These are phyloP conservation scores for Monilinia fructigena DNA, from an alignment of 2,329 filamentous ascomycete genomes.

Conservation along the genomic window DNA sequence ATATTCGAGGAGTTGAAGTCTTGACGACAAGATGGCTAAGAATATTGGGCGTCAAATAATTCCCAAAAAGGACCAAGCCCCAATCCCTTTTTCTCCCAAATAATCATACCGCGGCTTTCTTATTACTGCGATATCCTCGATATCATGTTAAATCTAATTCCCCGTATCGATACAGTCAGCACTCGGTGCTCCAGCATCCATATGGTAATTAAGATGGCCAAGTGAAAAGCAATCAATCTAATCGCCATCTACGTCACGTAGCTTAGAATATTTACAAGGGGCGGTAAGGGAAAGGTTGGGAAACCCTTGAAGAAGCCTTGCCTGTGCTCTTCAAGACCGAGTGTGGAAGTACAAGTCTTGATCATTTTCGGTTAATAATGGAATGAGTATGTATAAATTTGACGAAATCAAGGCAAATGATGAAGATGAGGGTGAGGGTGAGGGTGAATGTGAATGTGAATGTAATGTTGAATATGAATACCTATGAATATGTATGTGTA, in stretches of 20 bases:
- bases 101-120: background rate
- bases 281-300: background rate
- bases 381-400: too few species aligned
- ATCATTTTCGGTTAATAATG: too few species aligned
- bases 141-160: background rate
- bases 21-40: too few species aligned
- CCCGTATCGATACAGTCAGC: background rate
- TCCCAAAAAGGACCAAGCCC: background rate
- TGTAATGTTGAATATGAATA: too few species aligned
- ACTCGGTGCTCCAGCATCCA: background rate
- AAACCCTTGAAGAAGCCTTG: background rate
- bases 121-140: background rate
- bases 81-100: background rate
- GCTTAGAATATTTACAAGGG: background rate
- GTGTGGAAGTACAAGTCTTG: background rate
- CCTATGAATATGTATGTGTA: too few species aligned
- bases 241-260: slow-evolving; percentile 16
- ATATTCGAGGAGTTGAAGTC: too few species aligned
- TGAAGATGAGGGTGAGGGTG: too few species aligned
- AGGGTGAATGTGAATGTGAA: too few species aligned
- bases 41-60: too few species aligned
- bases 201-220: background rate
- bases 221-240: background rate
- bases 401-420: too few species aligned
- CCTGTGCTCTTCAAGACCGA: background rate